Conservation (phyloP, 1,139 yeast genomes). For the Pichia sp. region DNA sequence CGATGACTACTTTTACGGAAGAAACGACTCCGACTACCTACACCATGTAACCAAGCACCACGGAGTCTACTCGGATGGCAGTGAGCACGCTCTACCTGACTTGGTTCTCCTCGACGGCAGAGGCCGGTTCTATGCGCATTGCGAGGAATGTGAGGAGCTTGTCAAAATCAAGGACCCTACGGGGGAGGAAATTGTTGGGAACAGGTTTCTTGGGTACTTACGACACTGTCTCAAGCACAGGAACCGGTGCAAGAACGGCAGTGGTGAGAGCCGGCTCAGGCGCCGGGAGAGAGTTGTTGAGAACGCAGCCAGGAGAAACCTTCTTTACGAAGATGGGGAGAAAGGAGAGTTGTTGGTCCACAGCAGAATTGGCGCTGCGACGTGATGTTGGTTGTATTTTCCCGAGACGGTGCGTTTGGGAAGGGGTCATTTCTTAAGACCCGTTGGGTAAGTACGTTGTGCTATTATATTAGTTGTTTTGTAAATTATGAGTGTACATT, state of each 20-base stretch:
- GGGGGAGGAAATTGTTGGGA: conserved; percentile 14
- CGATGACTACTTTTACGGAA: conserved; percentile 23
- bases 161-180: conserved; percentile 20
- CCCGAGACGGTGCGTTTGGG: not conserved
- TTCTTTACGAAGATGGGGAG: not conserved
- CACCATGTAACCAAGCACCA: conserved; percentile 32
- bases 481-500: not conserved
- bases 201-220: conserved; percentile 25
- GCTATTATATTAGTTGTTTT: not conserved
- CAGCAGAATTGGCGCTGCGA: not conserved
- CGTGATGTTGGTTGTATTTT: not conserved
- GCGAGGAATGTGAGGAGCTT: conserved; percentile 20
- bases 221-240: conserved; percentile 25
- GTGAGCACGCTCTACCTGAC: conserved; percentile 25
- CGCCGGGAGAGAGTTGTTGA: not conserved
- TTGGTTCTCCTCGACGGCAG: conserved; percentile 17
- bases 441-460: not conserved
- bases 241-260: conserved; percentile 22
- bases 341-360: not conserved
- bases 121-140: conserved; percentile 21
- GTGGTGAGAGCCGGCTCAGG: conserved; percentile 12
- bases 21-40: conserved; percentile 29
- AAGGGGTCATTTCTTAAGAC: not conserved
- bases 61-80: conserved; percentile 31
- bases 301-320: not conserved